These are phyloP conservation scores for Calonectria montana DNA, from an alignment of 2,329 filamentous ascomycete species.

Conservation along the genomic window DNA sequence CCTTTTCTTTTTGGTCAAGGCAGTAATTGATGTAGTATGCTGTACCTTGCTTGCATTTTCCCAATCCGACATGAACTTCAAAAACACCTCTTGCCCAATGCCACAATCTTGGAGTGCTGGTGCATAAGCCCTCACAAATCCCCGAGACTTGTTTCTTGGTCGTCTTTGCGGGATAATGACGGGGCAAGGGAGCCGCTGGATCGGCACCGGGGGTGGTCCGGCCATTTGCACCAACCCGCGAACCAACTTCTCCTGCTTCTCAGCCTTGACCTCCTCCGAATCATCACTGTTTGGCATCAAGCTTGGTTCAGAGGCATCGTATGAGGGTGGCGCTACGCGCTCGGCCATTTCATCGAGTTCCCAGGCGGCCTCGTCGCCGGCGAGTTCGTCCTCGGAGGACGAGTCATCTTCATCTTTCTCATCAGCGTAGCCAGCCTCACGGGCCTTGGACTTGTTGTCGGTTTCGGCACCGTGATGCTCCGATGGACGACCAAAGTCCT, in stretches of 20 bases:
- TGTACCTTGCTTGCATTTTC: constrained; percentile 10
- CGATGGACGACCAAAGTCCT: not conserved
- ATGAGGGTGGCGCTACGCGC: constrained; percentile 6
- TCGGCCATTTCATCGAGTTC: constrained; percentile 10
- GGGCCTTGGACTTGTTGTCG: not conserved
- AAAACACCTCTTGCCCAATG: constrained; percentile 4
- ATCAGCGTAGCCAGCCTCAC: not conserved
- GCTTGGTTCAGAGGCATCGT: not conserved
- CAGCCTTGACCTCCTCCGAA: constrained; percentile 3
- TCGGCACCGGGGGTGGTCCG: not conserved
- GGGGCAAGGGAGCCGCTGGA: constrained; percentile 3
- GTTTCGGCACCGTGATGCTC: too few relatives aligned
- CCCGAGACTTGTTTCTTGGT: constrained; percentile 5
- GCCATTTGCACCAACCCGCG: constrained; percentile 11
- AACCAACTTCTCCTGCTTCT: constrained; percentile 7
- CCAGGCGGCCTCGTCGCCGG: constrained; percentile 7
- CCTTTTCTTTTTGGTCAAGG: not conserved
- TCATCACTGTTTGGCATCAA: not conserved
- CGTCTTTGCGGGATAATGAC: constrained; percentile 16
- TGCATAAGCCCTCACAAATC: constrained; percentile 17
- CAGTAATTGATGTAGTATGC: too few relatives aligned
- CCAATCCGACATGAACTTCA: constrained; percentile 13
- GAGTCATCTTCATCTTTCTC: not conserved
- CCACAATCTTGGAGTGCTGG: not conserved
- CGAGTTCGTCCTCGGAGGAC: not conserved